A percentile compares a stretch with the other conserved stretches of the same genome.
phyloP scores from a whole-genome alignment of 176 grass and related monocot species.

The Panicum miliaceum region DNA sequence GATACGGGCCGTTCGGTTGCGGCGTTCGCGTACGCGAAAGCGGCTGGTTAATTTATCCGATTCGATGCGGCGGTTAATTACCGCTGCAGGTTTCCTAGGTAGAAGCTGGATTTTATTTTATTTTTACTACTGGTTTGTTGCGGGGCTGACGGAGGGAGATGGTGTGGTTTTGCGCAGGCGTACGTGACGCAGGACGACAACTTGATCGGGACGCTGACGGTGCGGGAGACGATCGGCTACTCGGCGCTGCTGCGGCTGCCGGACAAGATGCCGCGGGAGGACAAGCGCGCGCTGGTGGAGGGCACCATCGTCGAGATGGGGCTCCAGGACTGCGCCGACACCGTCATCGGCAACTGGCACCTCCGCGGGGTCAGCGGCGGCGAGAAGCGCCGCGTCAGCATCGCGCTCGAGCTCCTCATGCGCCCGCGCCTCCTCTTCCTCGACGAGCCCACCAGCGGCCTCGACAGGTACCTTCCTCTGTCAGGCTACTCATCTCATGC shows the following conservation, averaged over 20 bases:
- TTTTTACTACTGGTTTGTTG: too few species aligned
- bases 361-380: conserved; percentile 94
- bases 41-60: neutral
- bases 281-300: conserved; percentile 92
- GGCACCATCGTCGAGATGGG: conserved; percentile 97
- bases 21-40: neutral
- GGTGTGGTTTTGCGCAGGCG: conserved; percentile 47
- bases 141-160: too few species aligned
- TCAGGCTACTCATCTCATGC: neutral
- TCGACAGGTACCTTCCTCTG: conserved; percentile 69
- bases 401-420: conserved; percentile 98
- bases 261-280: conserved; percentile 84
- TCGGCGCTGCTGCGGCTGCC: conserved; percentile 92
- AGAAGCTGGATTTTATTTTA: neutral
- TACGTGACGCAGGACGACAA: conserved; percentile 99
- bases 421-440: conserved; percentile 96
- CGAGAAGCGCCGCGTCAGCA: conserved; percentile 98
- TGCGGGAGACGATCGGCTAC: conserved; percentile 95
- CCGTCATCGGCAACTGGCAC: conserved; percentile 97
- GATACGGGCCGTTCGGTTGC: conserved; percentile 13
- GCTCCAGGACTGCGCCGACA: conserved; percentile 96
- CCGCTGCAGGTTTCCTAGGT: too few species aligned
- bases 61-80: neutral
- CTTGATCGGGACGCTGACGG: conserved; percentile 96
- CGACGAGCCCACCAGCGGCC: conserved; percentile 97